phyloP scores from a whole-genome alignment of 1,284 basidiomycete genomes.

The Puccinia hordei region DNA sequence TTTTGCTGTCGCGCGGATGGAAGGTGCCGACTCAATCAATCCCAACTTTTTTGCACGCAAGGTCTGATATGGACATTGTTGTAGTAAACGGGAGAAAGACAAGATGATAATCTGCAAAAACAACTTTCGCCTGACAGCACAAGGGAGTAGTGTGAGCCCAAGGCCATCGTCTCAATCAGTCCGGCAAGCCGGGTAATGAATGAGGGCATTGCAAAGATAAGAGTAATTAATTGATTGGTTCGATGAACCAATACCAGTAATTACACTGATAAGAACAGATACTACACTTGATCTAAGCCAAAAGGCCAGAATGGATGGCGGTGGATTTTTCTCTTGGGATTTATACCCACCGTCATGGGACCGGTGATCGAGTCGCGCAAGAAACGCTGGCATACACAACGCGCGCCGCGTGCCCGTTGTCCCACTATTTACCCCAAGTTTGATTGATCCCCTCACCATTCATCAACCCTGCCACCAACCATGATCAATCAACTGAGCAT shows the following conservation, averaged over 20 bases:
- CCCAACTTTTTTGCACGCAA: too few species aligned
- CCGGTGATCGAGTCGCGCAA: too few species aligned
- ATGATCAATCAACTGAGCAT: not conserved
- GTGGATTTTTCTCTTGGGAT: too few species aligned
- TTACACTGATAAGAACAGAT: constrained; percentile 73
- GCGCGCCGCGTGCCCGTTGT: too few species aligned
- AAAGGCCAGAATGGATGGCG: constrained; percentile 74
- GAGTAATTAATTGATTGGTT: constrained; percentile 47
- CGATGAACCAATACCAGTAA: constrained; percentile 45
- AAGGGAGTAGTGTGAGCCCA: constrained; percentile 49
- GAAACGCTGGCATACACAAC: too few species aligned
- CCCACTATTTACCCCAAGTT: too few species aligned
- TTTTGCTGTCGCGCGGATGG: too few species aligned
- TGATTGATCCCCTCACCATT: constrained; percentile 20
- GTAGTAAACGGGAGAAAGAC: too few species aligned
- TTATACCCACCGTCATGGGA: too few species aligned
- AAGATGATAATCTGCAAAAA: too few species aligned
- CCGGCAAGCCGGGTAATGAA: constrained; percentile 41
- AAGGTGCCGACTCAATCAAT: too few species aligned
- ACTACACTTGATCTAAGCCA: constrained; percentile 97
- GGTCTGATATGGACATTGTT: too few species aligned
- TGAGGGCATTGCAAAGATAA: constrained; percentile 49
- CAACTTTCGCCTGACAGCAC: constrained; percentile 51
- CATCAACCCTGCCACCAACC: not conserved
- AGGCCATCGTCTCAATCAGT: constrained; percentile 47